Evolutionary conservation across 495 filamentous ascomycete genomes (phyloP).

Genomic region (Penicillium soppii): DNA sequence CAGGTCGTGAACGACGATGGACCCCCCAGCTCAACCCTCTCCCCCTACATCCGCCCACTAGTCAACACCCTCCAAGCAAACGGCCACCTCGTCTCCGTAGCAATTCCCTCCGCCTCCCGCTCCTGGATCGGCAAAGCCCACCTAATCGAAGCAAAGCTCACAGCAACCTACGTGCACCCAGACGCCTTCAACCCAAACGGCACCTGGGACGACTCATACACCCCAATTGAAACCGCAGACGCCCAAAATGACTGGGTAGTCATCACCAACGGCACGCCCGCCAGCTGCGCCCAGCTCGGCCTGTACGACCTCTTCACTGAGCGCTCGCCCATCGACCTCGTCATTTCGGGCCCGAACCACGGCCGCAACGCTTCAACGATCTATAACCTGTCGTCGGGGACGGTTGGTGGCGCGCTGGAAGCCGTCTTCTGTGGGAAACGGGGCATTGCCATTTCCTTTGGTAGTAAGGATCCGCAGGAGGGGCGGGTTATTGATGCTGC

Average conservation of each 20-base stretch:
- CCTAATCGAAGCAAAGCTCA: slow-evolving; percentile 79
- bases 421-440: slow-evolving; percentile 76
- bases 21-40: slow-evolving; percentile 80
- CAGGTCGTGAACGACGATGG: slow-evolving; percentile 93
- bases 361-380: slow-evolving; percentile 91
- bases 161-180: slow-evolving; percentile 78
- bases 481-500: slow-evolving; percentile 66
- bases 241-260: slow-evolving; percentile 72
- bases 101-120: slow-evolving; percentile 84
- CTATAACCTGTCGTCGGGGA: slow-evolving; percentile 84
- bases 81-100: slow-evolving; percentile 88
- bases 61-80: slow-evolving; percentile 70
- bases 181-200: slow-evolving; percentile 56
- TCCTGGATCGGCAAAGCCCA: slow-evolving; percentile 99
- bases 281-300: slow-evolving; percentile 84
- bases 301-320: slow-evolving; percentile 82
- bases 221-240: slow-evolving; percentile 37
- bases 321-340: slow-evolving; percentile 74
- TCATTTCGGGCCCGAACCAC: slow-evolving; percentile 91
- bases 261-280: slow-evolving; percentile 78
- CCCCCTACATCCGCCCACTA: slow-evolving; percentile 86
- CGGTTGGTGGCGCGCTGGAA: slow-evolving; percentile 88
- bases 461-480: slow-evolving; percentile 73
- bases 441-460: slow-evolving; percentile 82
- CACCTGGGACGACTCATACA: slow-evolving; percentile 32